These are phyloP conservation scores for Apiospora marii DNA, from an alignment of 2,329 filamentous ascomycete genomes.

Conservation along the genomic window DNA sequence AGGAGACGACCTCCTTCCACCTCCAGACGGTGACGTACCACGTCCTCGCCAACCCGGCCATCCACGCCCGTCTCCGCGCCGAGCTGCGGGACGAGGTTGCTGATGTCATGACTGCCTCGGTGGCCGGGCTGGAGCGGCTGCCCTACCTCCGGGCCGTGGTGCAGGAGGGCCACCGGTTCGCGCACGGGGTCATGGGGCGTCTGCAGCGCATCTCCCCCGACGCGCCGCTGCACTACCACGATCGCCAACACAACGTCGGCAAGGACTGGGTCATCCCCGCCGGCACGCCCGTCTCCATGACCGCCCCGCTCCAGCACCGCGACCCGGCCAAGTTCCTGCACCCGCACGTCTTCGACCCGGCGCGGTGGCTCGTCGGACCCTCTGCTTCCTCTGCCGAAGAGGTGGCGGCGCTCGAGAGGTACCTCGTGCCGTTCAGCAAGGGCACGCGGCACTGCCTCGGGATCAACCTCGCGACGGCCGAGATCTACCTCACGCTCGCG, in stretches of 20 bases:
- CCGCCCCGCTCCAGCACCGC: slow-evolving; percentile 42
- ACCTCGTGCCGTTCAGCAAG: slow-evolving; percentile 20
- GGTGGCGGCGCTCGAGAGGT: slow-evolving; percentile 14
- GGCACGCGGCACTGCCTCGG: slow-evolving; percentile 22
- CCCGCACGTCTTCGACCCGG: slow-evolving; percentile 32
- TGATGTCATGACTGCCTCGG: neutral
- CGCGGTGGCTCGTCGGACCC: slow-evolving; percentile 27
- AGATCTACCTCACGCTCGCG: neutral
- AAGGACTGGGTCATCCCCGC: slow-evolving; percentile 17
- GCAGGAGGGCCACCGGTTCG: slow-evolving; percentile 24
- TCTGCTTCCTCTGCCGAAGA: neutral
- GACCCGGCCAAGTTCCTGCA: slow-evolving; percentile 39
- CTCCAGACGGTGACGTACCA: slow-evolving; percentile 20
- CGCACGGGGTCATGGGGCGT: slow-evolving; percentile 25
- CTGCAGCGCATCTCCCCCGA: slow-evolving; percentile 23
- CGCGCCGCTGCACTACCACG: slow-evolving; percentile 21
- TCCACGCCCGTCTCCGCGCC: slow-evolving; percentile 6
- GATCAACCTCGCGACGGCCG: neutral
- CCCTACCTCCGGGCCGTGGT: slow-evolving; percentile 27
- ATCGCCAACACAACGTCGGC: neutral
- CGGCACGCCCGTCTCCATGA: slow-evolving; percentile 43
- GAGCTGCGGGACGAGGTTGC: neutral
- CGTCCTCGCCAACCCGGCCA: slow-evolving; percentile 5
- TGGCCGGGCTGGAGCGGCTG: neutral
- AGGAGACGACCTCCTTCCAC: slow-evolving; percentile 39